Percentiles rank a stretch among this genome's conserved stretches.
These are phyloP conservation scores for Beauveria rudraprayagi DNA, from an alignment of 2,329 filamentous ascomycete species.

Conservation along the genomic window DNA sequence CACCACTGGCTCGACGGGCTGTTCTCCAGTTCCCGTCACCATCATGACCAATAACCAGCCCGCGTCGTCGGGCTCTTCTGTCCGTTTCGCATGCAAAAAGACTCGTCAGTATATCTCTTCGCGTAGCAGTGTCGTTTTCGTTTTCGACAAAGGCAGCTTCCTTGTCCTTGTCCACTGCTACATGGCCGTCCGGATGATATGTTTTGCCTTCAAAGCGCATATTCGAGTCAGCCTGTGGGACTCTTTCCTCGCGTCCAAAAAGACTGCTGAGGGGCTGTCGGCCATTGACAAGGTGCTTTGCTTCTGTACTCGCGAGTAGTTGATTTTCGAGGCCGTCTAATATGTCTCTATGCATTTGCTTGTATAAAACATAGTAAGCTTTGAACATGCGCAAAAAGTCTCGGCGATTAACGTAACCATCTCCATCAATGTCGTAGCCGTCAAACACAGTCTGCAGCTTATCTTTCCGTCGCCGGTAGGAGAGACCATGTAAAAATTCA, in stretches of 20 bases:
- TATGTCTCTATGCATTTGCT: slow-evolving; percentile 81
- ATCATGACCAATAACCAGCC: slow-evolving; percentile 22
- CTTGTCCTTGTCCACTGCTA: slow-evolving; percentile 53
- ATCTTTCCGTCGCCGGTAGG: slow-evolving; percentile 59
- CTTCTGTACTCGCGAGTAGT: slow-evolving; percentile 64
- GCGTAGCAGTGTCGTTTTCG: slow-evolving; percentile 50
- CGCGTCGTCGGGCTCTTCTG: slow-evolving; percentile 20
- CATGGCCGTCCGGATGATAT: slow-evolving; percentile 53
- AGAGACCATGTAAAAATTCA: slow-evolving; percentile 80
- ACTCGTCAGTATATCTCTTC: slow-evolving; percentile 51
- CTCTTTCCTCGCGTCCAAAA: slow-evolving; percentile 64
- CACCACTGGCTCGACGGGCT: slow-evolving; percentile 22
- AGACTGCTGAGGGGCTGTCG: slow-evolving; percentile 67
- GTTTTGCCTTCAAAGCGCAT: slow-evolving; percentile 57
- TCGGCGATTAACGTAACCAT: slow-evolving; percentile 75
- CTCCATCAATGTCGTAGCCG: slow-evolving; percentile 83
- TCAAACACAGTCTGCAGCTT: slow-evolving; percentile 70
- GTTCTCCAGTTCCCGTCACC: slow-evolving; percentile 29
- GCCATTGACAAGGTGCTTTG: slow-evolving; percentile 66
- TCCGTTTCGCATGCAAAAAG: slow-evolving; percentile 36
- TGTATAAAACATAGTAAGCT: slow-evolving; percentile 85
- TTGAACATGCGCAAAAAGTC: slow-evolving; percentile 89
- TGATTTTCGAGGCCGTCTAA: slow-evolving; percentile 71
- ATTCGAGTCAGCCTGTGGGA: slow-evolving; percentile 54
- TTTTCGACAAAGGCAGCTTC: slow-evolving; percentile 51